Percentiles rank a stretch among this genome's conserved stretches.
Evolutionary conservation across 2,329 filamentous ascomycete genomes (phyloP).

Genomic region (Fusarium avenaceum): DNA sequence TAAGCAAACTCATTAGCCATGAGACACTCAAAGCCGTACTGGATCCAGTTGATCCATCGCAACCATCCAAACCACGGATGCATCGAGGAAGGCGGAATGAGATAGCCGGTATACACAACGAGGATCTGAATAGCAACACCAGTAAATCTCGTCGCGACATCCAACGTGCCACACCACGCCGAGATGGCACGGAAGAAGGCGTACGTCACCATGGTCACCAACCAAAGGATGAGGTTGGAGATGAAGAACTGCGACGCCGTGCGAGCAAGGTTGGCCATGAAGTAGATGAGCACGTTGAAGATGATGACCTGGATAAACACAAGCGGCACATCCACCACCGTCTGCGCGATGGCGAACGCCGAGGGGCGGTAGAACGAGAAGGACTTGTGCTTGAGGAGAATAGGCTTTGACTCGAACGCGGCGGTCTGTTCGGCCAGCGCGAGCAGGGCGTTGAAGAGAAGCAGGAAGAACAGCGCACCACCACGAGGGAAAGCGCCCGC

Average conservation of each 20-base stretch:
- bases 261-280: constrained; percentile 78
- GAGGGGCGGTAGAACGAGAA: constrained; percentile 76
- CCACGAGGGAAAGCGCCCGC: constrained; percentile 72
- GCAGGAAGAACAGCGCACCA: constrained; percentile 64
- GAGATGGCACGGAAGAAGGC: constrained; percentile 72
- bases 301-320: constrained; percentile 74
- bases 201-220: constrained; percentile 69
- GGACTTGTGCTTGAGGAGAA: constrained; percentile 77
- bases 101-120: constrained; percentile 77
- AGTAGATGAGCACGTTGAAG: constrained; percentile 82
- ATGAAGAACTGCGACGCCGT: constrained; percentile 77
- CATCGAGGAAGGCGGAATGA: constrained; percentile 69
- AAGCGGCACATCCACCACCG: constrained; percentile 70
- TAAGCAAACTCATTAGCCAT: constrained; percentile 74
- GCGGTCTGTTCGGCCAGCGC: constrained; percentile 81
- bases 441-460: constrained; percentile 72
- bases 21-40: constrained; percentile 78
- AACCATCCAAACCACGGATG: constrained; percentile 76
- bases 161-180: constrained; percentile 69
- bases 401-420: constrained; percentile 72
- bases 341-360: constrained; percentile 69
- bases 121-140: constrained; percentile 72
- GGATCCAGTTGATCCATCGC: constrained; percentile 75
- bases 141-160: constrained; percentile 72
- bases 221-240: constrained; percentile 72